A percentile compares a stretch with the other conserved stretches of the same genome.
phyloP scores from a whole-genome alignment of 345 rosid species.

The Excoecaria agallocha region DNA sequence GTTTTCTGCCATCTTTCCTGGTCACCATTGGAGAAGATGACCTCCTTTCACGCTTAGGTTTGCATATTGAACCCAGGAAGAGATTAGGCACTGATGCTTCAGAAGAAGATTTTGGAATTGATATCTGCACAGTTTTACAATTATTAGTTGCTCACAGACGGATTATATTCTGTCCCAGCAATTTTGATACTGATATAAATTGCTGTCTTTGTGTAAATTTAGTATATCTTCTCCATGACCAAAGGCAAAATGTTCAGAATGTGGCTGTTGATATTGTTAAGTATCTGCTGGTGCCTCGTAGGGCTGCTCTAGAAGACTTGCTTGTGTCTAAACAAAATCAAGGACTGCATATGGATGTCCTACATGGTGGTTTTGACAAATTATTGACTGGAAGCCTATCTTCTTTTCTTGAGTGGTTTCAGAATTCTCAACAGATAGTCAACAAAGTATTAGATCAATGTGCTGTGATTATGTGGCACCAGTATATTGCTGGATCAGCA shows the following conservation, averaged over 20 bases:
- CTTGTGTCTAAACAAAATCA: conserved; percentile 84
- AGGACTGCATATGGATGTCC: conserved; percentile 73
- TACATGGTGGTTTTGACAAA: conserved; percentile 94
- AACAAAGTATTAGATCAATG: conserved; percentile 91
- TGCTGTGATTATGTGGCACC: conserved; percentile 97
- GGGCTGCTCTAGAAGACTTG: conserved; percentile 87
- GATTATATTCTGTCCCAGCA: conserved; percentile 92
- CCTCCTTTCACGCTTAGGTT: conserved; percentile 73
- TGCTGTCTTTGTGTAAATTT: conserved; percentile 91
- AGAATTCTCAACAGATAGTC: conserved; percentile 67
- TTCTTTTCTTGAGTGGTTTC: conserved; percentile 83
- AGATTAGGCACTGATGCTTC: conserved; percentile 44
- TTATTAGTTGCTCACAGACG: conserved; percentile 84
- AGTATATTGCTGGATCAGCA: conserved; percentile 84
- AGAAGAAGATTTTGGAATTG: conserved; percentile 68
- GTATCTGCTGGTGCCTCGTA: conserved; percentile 81
- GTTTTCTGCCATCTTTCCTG: conserved; percentile 94
- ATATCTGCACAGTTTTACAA: conserved; percentile 80
- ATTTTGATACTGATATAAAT: conserved; percentile 87
- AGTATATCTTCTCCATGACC: conserved; percentile 75
- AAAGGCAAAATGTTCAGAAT: conserved; percentile 72
- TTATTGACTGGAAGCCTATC: conserved; percentile 76
- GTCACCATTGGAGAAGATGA: conserved; percentile 77
- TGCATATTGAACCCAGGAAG: conserved; percentile 68
- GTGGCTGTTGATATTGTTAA: conserved; percentile 83